These are phyloP conservation scores for Pleurozium schreberi DNA, from an alignment of 225 moss, liverwort and hornwort species.

Conservation along the genomic window DNA sequence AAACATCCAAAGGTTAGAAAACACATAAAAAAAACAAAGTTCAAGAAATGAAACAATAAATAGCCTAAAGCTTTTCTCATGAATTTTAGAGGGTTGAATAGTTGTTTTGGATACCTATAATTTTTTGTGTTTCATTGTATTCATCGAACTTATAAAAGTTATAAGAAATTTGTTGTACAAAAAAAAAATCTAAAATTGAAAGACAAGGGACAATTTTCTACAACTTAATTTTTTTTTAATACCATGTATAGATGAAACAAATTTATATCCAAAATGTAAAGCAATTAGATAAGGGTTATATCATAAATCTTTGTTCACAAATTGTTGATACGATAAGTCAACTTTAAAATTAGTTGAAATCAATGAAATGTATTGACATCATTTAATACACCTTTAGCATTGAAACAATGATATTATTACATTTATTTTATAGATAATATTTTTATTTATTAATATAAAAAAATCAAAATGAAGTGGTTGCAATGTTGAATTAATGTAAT, in stretches of 20 bases:
- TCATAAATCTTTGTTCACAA: not conserved
- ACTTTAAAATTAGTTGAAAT: not conserved
- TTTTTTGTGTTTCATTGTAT: not conserved
- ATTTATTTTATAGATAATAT: not conserved
- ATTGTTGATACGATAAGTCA: not conserved
- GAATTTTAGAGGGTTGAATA: not conserved
- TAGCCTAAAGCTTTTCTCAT: not conserved
- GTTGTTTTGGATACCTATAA: not conserved
- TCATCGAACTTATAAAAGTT: not conserved
- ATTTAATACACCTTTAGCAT: not conserved
- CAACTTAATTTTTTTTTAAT: not conserved
- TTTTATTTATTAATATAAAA: not conserved
- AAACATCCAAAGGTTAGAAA: not conserved
- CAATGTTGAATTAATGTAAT: not conserved
- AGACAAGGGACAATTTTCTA: not conserved
- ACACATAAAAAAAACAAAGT: not conserved
- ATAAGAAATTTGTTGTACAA: not conserved
- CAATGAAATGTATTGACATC: not conserved
- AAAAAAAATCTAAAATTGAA: not conserved
- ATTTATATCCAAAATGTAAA: not conserved
- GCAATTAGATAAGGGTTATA: rapidly evolving
- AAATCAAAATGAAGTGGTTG: no score
- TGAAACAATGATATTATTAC: not conserved
- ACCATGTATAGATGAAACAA: not conserved
- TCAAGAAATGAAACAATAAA: not conserved